These are phyloP conservation scores for Rhodotorula sp. DNA, from an alignment of 1,284 basidiomycete species.

Conservation along the genomic window DNA sequence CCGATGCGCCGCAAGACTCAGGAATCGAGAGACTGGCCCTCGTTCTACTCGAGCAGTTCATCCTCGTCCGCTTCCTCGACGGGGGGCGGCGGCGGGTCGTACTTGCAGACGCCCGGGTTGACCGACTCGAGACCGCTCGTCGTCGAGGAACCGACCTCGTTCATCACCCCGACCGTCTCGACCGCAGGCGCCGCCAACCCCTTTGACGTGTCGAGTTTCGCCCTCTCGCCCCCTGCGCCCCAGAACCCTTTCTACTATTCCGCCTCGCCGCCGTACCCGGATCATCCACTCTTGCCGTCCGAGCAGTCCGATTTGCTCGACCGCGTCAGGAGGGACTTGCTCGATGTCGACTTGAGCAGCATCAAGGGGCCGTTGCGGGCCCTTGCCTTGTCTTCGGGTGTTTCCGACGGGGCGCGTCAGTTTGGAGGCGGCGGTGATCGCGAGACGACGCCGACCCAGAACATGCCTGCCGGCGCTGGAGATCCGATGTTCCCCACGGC, in stretches of 20 bases:
- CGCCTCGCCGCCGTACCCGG: constrained; percentile 19
- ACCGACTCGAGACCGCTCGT: neutral
- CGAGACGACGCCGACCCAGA: constrained; percentile 19
- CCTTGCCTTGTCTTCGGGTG: constrained; percentile 17
- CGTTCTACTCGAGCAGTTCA: constrained; percentile 22
- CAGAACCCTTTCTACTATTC: neutral
- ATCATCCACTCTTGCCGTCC: constrained; percentile 33
- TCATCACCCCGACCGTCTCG: neutral
- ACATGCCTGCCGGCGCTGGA: neutral
- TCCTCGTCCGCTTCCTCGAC: constrained; percentile 11
- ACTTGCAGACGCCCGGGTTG: constrained; percentile 1
- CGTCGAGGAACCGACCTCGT: constrained; percentile 16
- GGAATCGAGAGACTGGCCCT: constrained; percentile 26
- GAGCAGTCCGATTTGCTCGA: constrained; percentile 39
- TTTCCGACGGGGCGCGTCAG: neutral
- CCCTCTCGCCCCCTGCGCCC: constrained; percentile 12
- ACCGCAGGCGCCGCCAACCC: neutral
- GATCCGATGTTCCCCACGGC: neutral
- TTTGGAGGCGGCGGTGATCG: constrained; percentile 4
- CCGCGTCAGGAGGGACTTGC: constrained; percentile 31
- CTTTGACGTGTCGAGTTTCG: constrained; percentile 22
- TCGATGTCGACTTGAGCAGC: constrained; percentile 29
- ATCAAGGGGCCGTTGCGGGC: constrained; percentile 38
- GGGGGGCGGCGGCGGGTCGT: neutral
- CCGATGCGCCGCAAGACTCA: constrained; percentile 30